Base-by-base conservation (phyloP, 805 yeast species). In the Maudiozyma barnettii region DNA sequence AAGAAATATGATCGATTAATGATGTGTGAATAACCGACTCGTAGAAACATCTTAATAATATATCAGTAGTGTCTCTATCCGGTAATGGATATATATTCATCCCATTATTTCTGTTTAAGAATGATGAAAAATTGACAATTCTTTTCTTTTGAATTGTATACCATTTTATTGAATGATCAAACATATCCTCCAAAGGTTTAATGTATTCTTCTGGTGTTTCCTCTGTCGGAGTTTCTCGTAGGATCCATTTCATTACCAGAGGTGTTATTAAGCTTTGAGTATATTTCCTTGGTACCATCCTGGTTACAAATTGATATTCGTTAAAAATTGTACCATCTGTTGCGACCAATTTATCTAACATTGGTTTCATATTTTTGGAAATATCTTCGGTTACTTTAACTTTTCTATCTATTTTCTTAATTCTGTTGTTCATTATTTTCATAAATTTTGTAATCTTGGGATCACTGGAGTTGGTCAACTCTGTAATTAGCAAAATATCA, bases 141-240 rank as follows among this genome's bases (percentile, higher is more conserved):
- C 47, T 48, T 40, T 54, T 52, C 40, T 48, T 38, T 41, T 56
- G 53, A 14, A 54, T 45, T 18, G 52, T 36, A 40, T 54, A 54
- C 57, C 57, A 54, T 45, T 51, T 54, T 31, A 49, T 40, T 8
- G 49, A 37, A 4, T 39, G 45, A 14, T 46, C 43, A 18, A 51
- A 49, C 18, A 51, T 43, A 10, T 43, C 40, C 19, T 39, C 44
- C 0, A 54, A 10, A 7, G 58, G 54, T 23, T 29, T 19, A 14
- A 37, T 41, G 29, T 51, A 50, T 23, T 41, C 44, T 18, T 41
- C 30, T n/a, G 37, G 37, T 2, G 43, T 21, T 21, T 30, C 23
- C 3, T 29, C 16, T 7, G 49, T 30, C 1, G 36, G 19, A 3
- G 46, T 26, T 26, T 49, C 46, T 2, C 40, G 33, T 30, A 45